Base-by-base conservation (phyloP, 176 grass and related monocot species). In the Aegilops tauschii region DNA sequence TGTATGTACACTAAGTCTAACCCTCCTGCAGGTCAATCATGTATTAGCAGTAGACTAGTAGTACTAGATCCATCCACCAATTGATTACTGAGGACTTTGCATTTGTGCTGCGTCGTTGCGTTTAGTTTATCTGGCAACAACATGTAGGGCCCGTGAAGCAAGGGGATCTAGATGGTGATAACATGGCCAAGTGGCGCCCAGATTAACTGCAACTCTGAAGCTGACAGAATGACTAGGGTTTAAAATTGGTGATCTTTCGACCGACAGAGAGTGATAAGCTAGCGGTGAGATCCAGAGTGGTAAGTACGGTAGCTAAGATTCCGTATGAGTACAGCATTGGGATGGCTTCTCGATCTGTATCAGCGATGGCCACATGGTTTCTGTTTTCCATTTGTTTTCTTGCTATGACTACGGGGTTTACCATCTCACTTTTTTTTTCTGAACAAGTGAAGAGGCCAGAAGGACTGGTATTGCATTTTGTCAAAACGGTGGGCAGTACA, bases 261-360 rank as follows among this genome's bases (percentile, higher is more conserved):
- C 23, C 29, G 72, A 47, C 54, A 59, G 54, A 59, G 54, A 4
- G 65, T 62, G 80, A 68, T 75, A 59, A 52, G 50, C 16, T 17
- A 54, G 65, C 66, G 23, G 47, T 78, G 56, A 61, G 63, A 83
- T 88, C 71, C 40, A 58, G 27, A 61, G 42, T 47, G 49, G 62
- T 54, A 36, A 87, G 78, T 87, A 81, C 69, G 78, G 85, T 64
- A 47, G 78, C 81, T 87, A 87, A 87, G 85, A 87, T 87, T 81
- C 85, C 54, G 6, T 87, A 68, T 54, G 44, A 54, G 49, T 18
- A 69, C 44, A 6, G 29, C 68, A 23, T 29, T 39, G 56, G 69
- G 78, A 65, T 73, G 80, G 39, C 58, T 27, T 17, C 13, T 74
- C 18, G 78, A 81, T 81, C 85, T 87, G 37, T 9, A 39, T 12